These are phyloP conservation scores for Alternaria ethzedia DNA, from an alignment of 2,329 filamentous ascomycete species.

Conservation along the genomic window DNA sequence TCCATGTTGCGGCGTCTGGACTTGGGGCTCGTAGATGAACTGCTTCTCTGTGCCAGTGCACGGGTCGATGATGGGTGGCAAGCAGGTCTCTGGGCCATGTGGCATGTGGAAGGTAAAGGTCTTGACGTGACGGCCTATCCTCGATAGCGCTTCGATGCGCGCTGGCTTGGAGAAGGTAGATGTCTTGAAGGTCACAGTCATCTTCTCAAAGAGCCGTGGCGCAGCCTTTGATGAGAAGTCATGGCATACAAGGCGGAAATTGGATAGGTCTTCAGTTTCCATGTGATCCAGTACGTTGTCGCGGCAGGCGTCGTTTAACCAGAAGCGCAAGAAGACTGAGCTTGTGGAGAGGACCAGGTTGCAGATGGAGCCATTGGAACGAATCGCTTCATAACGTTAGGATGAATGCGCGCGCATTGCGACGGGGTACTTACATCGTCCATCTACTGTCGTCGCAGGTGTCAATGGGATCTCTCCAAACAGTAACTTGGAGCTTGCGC, in stretches of 20 bases:
- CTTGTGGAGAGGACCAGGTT: slow-evolving; percentile 57
- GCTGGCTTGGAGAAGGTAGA: slow-evolving; percentile 77
- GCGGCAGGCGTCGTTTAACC: slow-evolving; percentile 56
- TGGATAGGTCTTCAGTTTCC: slow-evolving; percentile 51
- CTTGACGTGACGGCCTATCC: slow-evolving; percentile 80
- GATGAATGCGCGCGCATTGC: slow-evolving; percentile 7
- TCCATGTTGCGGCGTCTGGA: slow-evolving; percentile 61
- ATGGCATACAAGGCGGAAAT: slow-evolving; percentile 70
- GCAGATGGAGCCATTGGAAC: slow-evolving; percentile 56
- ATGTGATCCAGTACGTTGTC: slow-evolving; percentile 53
- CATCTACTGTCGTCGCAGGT: slow-evolving; percentile 46
- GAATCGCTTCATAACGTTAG: slow-evolving; percentile 47
- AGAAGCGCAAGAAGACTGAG: slow-evolving; percentile 58
- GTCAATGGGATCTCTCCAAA: slow-evolving; percentile 59
- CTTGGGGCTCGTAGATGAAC: slow-evolving; percentile 83
- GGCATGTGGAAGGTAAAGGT: slow-evolving; percentile 79
- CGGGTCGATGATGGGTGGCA: slow-evolving; percentile 84
- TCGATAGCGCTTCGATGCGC: slow-evolving; percentile 74
- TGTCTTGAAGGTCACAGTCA: slow-evolving; percentile 73
- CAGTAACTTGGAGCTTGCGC: slow-evolving; percentile 50
- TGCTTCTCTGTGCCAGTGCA: slow-evolving; percentile 76
- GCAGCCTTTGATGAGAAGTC: slow-evolving; percentile 75
- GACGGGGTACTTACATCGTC: slow-evolving; percentile 42
- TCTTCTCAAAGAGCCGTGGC: slow-evolving; percentile 71
- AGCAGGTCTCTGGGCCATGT: slow-evolving; percentile 78